A percentile compares a stretch with the other conserved stretches of the same genome.
Conservation (phyloP, 1,139 yeast genomes). For the Zygosaccharomyces sapae region DNA sequence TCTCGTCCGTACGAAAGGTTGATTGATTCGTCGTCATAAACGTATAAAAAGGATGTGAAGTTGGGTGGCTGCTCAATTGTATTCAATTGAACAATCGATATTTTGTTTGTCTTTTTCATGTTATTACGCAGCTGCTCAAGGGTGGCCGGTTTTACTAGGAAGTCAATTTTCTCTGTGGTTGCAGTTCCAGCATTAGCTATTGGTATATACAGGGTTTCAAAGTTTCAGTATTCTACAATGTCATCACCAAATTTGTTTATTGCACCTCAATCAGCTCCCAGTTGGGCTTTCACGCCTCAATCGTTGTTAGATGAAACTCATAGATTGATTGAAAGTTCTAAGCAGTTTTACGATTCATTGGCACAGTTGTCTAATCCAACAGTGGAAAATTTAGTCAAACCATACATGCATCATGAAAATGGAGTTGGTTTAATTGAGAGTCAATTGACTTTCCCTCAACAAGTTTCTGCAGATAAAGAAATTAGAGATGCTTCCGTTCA, state of each 20-base stretch:
- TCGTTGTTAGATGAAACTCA: conserved; percentile 45
- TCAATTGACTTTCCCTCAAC: conserved; percentile 61
- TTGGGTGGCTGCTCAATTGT: neutral
- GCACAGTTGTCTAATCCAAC: conserved; percentile 50
- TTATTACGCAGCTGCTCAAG: neutral
- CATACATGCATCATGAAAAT: conserved; percentile 50
- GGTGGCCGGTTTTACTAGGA: neutral
- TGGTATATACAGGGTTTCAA: conserved; percentile 4
- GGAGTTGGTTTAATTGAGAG: conserved; percentile 42
- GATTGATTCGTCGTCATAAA: neutral
- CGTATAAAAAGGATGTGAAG: neutral
- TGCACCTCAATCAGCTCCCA: conserved; percentile 46
- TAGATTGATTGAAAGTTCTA: conserved; percentile 44
- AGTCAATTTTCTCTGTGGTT: conserved; percentile 7
- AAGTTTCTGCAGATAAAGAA: conserved; percentile 59
- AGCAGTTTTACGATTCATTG: conserved; percentile 49
- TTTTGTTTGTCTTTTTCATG: neutral
- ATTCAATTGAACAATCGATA: neutral
- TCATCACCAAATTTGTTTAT: conserved; percentile 10
- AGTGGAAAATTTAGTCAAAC: conserved; percentile 51
- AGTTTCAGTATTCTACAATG: conserved; percentile 2
- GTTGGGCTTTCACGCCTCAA: conserved; percentile 59
- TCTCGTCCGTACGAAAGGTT: neutral
- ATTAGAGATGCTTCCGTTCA: conserved; percentile 67
- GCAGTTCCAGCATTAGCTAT: conserved; percentile 14